Percentiles rank a stretch among this genome's conserved stretches.
phyloP scores from a whole-genome alignment of 495 filamentous ascomycete genomes.

The Glarea lozoyensis region DNA sequence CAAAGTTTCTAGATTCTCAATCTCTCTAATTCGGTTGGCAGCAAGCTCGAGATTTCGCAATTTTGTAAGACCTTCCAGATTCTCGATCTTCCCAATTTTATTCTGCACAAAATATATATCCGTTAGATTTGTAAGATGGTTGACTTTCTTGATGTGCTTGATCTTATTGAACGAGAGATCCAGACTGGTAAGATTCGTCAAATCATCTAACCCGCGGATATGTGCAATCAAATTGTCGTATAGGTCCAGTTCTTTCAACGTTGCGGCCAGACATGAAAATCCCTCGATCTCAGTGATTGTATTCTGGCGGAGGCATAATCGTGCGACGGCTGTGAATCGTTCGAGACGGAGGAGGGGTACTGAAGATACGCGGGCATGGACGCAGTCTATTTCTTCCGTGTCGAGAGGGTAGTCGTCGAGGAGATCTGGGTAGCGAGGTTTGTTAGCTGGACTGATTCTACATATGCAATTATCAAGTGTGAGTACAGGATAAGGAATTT shows the following conservation, averaged over 20 bases:
- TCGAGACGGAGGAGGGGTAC: conserved; percentile 71
- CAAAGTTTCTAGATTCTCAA: conserved; percentile 77
- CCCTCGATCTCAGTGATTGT: conserved; percentile 70
- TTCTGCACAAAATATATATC: conserved; percentile 95
- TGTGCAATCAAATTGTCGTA: conserved; percentile 97
- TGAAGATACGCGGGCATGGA: conserved; percentile 74
- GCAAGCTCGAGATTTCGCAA: conserved; percentile 82
- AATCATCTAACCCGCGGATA: conserved; percentile 71
- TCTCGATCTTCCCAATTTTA: conserved; percentile 81
- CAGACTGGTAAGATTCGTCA: conserved; percentile 64
- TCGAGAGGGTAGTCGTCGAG: conserved; percentile 43
- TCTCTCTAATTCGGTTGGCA: conserved; percentile 84
- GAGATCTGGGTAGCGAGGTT: conserved; percentile 30
- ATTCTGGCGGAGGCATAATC: conserved; percentile 92
- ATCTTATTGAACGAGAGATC: conserved; percentile 99
- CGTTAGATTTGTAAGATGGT: conserved; percentile 66
- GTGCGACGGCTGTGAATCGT: conserved; percentile 67
- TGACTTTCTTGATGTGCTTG: conserved; percentile 90
- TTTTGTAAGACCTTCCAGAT: conserved; percentile 61
- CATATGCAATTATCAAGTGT: too few species aligned
- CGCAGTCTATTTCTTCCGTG: conserved; percentile 77
- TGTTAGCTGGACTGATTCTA: not conserved
- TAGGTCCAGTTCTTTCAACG: conserved; percentile 77
- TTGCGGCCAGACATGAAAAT: conserved; percentile 51
- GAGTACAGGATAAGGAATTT: too few species aligned